A percentile compares a stretch with the other conserved stretches of the same genome.
Evolutionary conservation across 1,284 basidiomycete species (phyloP).

Genomic region (Ustilago curta): DNA sequence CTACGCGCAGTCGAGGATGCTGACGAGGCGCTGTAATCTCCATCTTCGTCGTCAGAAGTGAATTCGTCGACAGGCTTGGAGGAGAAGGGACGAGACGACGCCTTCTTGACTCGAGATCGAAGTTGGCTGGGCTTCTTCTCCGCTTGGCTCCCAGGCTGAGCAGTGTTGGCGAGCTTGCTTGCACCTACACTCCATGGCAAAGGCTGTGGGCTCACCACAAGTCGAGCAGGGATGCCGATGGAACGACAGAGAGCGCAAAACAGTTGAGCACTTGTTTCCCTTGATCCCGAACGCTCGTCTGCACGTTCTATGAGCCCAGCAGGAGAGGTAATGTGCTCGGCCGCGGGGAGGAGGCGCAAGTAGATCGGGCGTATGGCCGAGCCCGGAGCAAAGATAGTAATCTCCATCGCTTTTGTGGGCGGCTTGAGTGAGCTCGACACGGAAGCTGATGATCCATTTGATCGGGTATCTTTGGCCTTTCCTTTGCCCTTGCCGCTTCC

Average conservation of each 20-base stretch:
- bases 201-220: slow-evolving; percentile 90
- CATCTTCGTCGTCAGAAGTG: slow-evolving; percentile 55
- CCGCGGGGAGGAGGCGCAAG: slow-evolving; percentile 72
- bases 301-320: slow-evolving; percentile 92
- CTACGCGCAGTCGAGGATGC: slow-evolving; percentile 10
- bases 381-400: slow-evolving; percentile 68
- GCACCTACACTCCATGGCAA: slow-evolving; percentile 79
- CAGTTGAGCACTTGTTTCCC: slow-evolving; percentile 89
- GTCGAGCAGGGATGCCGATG: slow-evolving; percentile 84
- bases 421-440: slow-evolving; percentile 10
- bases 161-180: slow-evolving; percentile 60
- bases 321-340: slow-evolving; percentile 78
- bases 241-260: slow-evolving; percentile 91
- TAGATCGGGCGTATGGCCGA: slow-evolving; percentile 56
- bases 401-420: slow-evolving; percentile 69
- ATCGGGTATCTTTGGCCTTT: slow-evolving; percentile 4
- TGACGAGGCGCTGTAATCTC: slow-evolving; percentile 19
- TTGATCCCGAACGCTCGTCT: slow-evolving; percentile 81
- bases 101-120: slow-evolving; percentile 15
- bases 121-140: slow-evolving; percentile 55
- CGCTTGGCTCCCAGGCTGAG: slow-evolving; percentile 58
- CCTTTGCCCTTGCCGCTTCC: slow-evolving; percentile 32
- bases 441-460: slow-evolving; percentile 2
- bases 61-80: slow-evolving; percentile 50
- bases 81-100: slow-evolving; percentile 19